phyloP scores from a whole-genome alignment of 139 green algal species.

The Chlamydomonas sp. region DNA sequence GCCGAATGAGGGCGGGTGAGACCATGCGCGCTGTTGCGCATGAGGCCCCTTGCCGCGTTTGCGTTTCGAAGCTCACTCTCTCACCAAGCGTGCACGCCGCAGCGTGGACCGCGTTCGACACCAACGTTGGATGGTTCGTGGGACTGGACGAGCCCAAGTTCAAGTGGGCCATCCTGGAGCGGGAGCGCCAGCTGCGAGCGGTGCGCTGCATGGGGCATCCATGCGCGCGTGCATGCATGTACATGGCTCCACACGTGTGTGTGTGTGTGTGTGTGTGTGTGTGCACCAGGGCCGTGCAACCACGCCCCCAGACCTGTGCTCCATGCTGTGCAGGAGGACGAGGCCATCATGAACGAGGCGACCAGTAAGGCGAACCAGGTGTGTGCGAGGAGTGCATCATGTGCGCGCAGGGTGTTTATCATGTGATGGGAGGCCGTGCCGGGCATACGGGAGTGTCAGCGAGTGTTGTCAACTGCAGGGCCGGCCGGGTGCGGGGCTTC shows the following conservation, averaged over 20 bases:
- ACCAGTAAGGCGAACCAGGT: neutral
- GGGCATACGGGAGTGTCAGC: too few species aligned
- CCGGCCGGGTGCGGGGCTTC: too few species aligned
- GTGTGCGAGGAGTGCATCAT: neutral
- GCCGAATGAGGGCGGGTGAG: too few species aligned
- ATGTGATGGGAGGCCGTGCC: neutral
- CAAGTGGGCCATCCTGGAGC: slow-evolving; percentile 1
- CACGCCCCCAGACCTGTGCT: neutral
- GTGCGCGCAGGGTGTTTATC: neutral
- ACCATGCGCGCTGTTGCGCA: too few species aligned
- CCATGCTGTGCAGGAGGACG: neutral
- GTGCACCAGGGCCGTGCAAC: neutral
- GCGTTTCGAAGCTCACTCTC: too few species aligned
- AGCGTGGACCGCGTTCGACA: neutral
- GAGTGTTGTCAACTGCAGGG: too few species aligned
- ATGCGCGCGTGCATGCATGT: too few species aligned
- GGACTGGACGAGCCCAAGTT: neutral
- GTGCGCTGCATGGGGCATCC: too few species aligned
- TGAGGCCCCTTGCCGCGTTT: too few species aligned
- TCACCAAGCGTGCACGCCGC: too few species aligned
- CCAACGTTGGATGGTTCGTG: neutral
- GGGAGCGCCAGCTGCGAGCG: neutral
- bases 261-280: neutral
- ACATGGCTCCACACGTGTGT: neutral
- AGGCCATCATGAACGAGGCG: slow-evolving; percentile 1